Percentiles rank a stretch among this genome's conserved stretches.
These are phyloP conservation scores for Amoebophrya sp. DNA, from an alignment of 169 alveolate genomes.

Conservation along the genomic window DNA sequence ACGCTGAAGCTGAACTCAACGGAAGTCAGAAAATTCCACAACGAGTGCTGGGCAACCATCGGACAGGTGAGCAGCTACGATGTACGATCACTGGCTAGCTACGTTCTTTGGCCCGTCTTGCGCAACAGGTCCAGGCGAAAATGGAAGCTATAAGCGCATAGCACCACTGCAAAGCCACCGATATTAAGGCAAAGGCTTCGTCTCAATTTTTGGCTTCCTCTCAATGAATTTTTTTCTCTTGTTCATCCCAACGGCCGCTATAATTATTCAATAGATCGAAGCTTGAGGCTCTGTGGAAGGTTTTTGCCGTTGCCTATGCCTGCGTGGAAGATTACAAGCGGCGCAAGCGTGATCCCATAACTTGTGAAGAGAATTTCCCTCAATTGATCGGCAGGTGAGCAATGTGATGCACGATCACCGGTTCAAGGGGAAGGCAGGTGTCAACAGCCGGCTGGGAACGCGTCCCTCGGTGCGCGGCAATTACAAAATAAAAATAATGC, in stretches of 20 bases:
- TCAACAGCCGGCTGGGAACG: not conserved
- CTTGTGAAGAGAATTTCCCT: not conserved
- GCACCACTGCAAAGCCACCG: too few relatives aligned
- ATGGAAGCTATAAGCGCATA: too few relatives aligned
- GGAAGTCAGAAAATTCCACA: slow-evolving; percentile 57
- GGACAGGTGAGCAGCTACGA: not conserved
- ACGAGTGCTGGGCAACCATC: slow-evolving; percentile 63
- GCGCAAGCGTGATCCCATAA: too few relatives aligned
- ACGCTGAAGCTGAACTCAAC: slow-evolving; percentile 55
- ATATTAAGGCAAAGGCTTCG: too few relatives aligned
- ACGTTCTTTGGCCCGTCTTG: too few relatives aligned
- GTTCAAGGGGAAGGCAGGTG: not conserved
- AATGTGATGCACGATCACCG: not conserved
- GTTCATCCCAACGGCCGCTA: not conserved
- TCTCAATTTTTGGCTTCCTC: too few relatives aligned
- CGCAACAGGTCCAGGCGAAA: too few relatives aligned
- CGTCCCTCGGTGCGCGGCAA: not conserved
- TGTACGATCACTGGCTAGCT: not conserved
- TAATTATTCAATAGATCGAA: not conserved
- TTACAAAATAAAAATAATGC: too few relatives aligned
- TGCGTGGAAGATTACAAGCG: too few relatives aligned
- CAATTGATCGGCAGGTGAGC: not conserved
- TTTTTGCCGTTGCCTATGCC: not conserved
- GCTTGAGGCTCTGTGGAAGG: not conserved
- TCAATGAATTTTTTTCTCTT: not conserved